These are phyloP conservation scores for Yamadazyma mexicana DNA, from an alignment of 1,139 yeast species.

Conservation along the genomic window DNA sequence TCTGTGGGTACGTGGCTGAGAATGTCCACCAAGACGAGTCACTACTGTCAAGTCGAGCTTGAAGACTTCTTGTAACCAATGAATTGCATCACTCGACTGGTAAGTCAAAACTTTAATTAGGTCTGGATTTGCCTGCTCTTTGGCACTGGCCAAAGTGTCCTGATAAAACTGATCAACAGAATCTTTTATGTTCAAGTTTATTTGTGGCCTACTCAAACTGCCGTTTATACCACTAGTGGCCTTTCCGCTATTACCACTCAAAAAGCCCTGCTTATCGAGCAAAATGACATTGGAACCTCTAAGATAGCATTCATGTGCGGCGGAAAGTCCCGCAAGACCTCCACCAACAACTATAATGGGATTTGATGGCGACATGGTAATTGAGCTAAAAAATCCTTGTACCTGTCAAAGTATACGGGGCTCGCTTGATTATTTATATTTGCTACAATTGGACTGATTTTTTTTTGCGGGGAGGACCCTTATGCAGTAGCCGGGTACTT, in stretches of 20 bases:
- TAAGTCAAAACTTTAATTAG: slow-evolving; percentile 53
- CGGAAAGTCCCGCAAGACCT: slow-evolving; percentile 78
- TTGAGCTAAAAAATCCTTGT: not conserved
- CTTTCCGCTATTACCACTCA: slow-evolving; percentile 79
- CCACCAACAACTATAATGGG: slow-evolving; percentile 72
- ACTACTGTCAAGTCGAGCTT: slow-evolving; percentile 63
- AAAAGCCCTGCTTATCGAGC: slow-evolving; percentile 61
- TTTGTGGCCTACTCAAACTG: slow-evolving; percentile 63
- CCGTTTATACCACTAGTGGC: slow-evolving; percentile 87
- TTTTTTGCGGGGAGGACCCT: slow-evolving; percentile 1
- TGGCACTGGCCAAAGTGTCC: slow-evolving; percentile 69
- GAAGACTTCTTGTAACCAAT: slow-evolving; percentile 69
- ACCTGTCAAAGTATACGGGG: not conserved
- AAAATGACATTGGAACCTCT: slow-evolving; percentile 58
- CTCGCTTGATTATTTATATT: slow-evolving; percentile 3
- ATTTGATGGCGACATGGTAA: slow-evolving; percentile 24
- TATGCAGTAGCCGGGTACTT: slow-evolving; percentile 1
- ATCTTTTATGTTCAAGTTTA: slow-evolving; percentile 49
- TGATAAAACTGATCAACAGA: slow-evolving; percentile 57
- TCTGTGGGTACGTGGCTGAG: slow-evolving; percentile 72
- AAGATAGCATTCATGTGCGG: slow-evolving; percentile 65
- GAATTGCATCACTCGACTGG: slow-evolving; percentile 60
- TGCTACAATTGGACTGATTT: slow-evolving; percentile 2
- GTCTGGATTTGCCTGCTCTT: slow-evolving; percentile 56
- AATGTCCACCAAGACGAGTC: slow-evolving; percentile 73